Base-by-base conservation (phyloP, 345 rosid genomes). In the Psidium friedrichsthalianum region DNA sequence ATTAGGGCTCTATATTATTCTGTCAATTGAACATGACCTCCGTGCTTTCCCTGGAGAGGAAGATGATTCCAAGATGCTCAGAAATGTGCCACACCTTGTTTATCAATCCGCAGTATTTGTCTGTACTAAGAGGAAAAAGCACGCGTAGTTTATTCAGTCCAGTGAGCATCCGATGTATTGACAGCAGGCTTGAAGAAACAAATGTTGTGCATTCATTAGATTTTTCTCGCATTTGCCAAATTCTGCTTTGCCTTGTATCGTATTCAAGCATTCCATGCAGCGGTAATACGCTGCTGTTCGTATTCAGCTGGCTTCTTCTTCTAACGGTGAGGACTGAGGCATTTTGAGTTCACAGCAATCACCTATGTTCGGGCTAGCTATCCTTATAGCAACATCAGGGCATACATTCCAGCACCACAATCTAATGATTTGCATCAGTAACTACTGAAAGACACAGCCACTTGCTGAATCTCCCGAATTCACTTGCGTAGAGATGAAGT, bases 31-130 rank as follows among this genome's bases (percentile, higher is more conserved):
- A 55, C 74, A 40, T 6, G 29, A 36, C 29, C 54, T 57, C 82
- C 74, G 82, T 87, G 76, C 89, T 87, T 87, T 82, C 51, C 74
- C 27, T 87, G 87, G 82, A 12, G 22, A 12, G n/a, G 80, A 32
- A 15, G 83, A 55, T 52, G 61, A 87, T 49, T 32, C 76, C 29
- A 32, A 64, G 22, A 36, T 32, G 40, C 44, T 15, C 40, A 64
- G 76, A 64, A 64, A 32, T 16, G 76, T 6, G 44, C 76, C 76
- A 64, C 76, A 32, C 42, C 42, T 42, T 2, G 21, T 64, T 64
- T 64, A 15, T 64, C 22, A 8, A 4, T 64, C 42, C 0, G 36
- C 36, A 21, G 76, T 42, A 64, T 64, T 64, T 32, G 42, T 32
- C 42, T 16, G 76, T 32, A 8, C 42, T 1, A 0, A 4, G 69